Percentiles rank a stretch among this genome's conserved stretches.
These are phyloP conservation scores for Mycena albidolilacea DNA, from an alignment of 768 basidiomycete genomes.

Conservation along the genomic window DNA sequence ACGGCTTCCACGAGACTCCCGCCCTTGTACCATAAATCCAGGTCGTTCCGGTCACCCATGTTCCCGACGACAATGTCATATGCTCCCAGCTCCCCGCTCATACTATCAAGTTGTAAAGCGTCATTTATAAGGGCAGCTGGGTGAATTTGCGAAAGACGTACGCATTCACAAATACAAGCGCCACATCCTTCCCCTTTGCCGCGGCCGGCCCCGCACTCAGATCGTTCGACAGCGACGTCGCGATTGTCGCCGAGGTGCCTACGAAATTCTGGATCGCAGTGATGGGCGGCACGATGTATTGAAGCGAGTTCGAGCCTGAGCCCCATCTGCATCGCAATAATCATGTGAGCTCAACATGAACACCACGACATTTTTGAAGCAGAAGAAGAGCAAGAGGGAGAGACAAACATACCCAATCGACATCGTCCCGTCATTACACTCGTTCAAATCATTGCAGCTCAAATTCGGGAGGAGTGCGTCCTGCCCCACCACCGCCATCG, in stretches of 20 bases:
- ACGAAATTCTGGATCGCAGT: constrained; percentile 58
- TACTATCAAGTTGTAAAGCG: constrained; percentile 49
- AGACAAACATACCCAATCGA: constrained; percentile 62
- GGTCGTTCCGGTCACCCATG: constrained; percentile 70
- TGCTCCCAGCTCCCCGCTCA: constrained; percentile 67
- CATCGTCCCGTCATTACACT: constrained; percentile 73
- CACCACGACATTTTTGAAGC: not conserved
- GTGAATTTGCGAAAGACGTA: constrained; percentile 42
- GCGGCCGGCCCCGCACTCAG: constrained; percentile 54
- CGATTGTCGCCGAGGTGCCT: constrained; percentile 55
- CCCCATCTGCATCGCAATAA: constrained; percentile 57
- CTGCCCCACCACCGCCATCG: constrained; percentile 72
- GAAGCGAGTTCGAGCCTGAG: constrained; percentile 64
- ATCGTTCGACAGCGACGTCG: constrained; percentile 62
- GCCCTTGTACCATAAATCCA: constrained; percentile 71
- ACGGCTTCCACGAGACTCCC: constrained; percentile 65
- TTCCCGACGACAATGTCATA: constrained; percentile 77
- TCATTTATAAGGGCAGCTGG: not conserved
- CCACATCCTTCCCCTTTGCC: constrained; percentile 66
- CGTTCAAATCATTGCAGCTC: constrained; percentile 63
- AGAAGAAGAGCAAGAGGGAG: no score
- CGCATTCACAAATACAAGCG: constrained; percentile 74
- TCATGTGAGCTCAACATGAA: no score
- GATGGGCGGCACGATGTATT: constrained; percentile 62
- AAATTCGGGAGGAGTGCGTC: constrained; percentile 68